phyloP scores from a whole-genome alignment of 306 rosid species.

The Prosopis cineraria region DNA sequence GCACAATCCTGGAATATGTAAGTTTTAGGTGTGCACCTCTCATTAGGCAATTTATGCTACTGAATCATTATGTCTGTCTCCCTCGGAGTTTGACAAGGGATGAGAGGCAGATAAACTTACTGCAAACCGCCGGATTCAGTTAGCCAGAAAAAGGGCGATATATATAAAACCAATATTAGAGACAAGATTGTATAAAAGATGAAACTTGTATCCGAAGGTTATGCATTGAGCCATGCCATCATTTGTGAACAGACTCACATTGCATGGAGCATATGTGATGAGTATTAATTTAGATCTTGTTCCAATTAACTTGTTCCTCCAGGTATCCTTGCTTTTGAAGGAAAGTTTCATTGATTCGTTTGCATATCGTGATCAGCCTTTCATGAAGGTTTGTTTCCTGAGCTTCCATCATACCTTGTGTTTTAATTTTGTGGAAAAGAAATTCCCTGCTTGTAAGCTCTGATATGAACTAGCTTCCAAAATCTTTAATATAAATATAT shows the following conservation, averaged over 20 bases:
- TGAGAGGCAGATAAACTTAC: conserved; percentile 5
- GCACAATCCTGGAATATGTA: background rate
- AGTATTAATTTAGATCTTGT: conserved; percentile 39
- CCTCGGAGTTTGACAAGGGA: background rate
- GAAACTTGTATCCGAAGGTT: background rate
- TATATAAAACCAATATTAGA: background rate
- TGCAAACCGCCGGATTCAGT: background rate
- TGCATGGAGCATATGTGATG: conserved; percentile 4
- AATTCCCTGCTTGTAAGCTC: background rate
- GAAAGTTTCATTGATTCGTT: conserved; percentile 97
- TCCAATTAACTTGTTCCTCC: conserved; percentile 22
- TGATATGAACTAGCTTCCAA: conserved; percentile 1
- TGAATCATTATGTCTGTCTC: background rate
- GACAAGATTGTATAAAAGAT: conserved; percentile 10
- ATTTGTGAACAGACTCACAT: conserved; percentile 28
- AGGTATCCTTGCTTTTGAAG: conserved; percentile 97
- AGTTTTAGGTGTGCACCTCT: conserved; percentile 14
- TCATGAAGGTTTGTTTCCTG: conserved; percentile 81
- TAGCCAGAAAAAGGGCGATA: background rate
- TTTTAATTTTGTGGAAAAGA: background rate
- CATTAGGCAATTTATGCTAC: conserved; percentile 1
- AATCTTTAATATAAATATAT: conserved; percentile 5
- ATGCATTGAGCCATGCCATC: background rate
- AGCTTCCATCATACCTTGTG: conserved; percentile 24
- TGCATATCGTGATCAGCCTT: conserved; percentile 82